Base-by-base conservation (phyloP, 2,329 filamentous ascomycete genomes). In the Penicillium hordei region DNA sequence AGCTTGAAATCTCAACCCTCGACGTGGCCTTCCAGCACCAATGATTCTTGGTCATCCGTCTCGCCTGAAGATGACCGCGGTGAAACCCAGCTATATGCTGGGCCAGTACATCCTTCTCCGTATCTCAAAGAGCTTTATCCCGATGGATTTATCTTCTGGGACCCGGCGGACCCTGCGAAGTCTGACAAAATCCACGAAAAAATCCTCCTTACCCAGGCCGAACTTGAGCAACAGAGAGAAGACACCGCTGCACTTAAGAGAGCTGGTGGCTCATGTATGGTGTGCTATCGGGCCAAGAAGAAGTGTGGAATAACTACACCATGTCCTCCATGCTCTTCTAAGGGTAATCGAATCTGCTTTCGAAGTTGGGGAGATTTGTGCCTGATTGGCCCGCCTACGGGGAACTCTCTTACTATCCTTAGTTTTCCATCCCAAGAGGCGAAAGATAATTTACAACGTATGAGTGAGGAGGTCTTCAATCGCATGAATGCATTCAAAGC, bases 211-310 rank as follows among this genome's bases (percentile, higher is more conserved):
- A 61, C 51, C 34, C 48, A 54, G 39, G 45, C 45, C 6, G 63
- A 69, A 39, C 27, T 60, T 9, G 53, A 58, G 6, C 52, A 58
- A 33, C 62, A 60, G 43, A 66, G 51, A 33, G 57, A 63, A 21
- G 59, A 62, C 34, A 63, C 54, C 23, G 55, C 48, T 13, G 48
- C 57, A 15, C 42, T 72, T 40, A 70, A 59, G 48, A 52, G 57
- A 25, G 54, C 51, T 25, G 70, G 71, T 3, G 71, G 70, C 25
- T 61, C 69, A 17, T 73, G 71, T 53, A 25, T 65, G n/a, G 65
- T 61, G 49, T 73, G 71, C 48, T 62, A 61, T 50, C 60, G 62
- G n/a, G 66, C 57, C 9, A 71, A 67, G 59, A 72, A 72, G 36
- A 58, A 52, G 31, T 73, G 71, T 46, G 62, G 57, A 13, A 42